Conservation (phyloP, 345 rosid genomes). For the Hibiscus tridactylites region DNA sequence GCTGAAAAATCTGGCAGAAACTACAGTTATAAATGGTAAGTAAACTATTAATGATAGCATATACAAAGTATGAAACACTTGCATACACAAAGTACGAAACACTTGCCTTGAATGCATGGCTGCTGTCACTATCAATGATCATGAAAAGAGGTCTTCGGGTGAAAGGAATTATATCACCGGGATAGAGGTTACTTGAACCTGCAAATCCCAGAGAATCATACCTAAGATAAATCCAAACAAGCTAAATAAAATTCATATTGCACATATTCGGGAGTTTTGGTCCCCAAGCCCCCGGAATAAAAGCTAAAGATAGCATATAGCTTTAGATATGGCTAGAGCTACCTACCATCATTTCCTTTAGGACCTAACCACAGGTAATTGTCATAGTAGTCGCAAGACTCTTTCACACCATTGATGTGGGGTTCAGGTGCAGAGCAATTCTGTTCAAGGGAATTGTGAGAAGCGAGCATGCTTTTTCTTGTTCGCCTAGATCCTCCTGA, state of each 20-base stretch:
- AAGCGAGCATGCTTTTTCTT: conserved; percentile 47
- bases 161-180: conserved; percentile 91
- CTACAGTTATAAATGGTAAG: too few relatives aligned
- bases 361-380: conserved; percentile 70
- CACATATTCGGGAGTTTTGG: background rate
- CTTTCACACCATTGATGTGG: conserved; percentile 45
- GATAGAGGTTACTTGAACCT: conserved; percentile 74
- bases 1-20: background rate
- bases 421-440: conserved; percentile 37
- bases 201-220: conserved; percentile 19
- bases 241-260: background rate
- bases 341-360: conserved; percentile 54
- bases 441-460: conserved; percentile 44
- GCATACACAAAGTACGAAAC: conserved; percentile 65
- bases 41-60: conserved; percentile 11
- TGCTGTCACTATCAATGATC: conserved; percentile 85
- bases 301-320: background rate
- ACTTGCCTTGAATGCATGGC: conserved; percentile 99
- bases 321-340: conserved; percentile 7
- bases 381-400: conserved; percentile 33
- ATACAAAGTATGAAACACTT: conserved; percentile 90
- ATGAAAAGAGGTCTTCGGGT: conserved; percentile 88
- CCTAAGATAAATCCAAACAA: background rate
- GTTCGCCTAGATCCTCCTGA: conserved; percentile 52
- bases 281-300: background rate